Base-by-base conservation (phyloP, 2,329 filamentous ascomycete species). In the Monosporascus sp. region DNA sequence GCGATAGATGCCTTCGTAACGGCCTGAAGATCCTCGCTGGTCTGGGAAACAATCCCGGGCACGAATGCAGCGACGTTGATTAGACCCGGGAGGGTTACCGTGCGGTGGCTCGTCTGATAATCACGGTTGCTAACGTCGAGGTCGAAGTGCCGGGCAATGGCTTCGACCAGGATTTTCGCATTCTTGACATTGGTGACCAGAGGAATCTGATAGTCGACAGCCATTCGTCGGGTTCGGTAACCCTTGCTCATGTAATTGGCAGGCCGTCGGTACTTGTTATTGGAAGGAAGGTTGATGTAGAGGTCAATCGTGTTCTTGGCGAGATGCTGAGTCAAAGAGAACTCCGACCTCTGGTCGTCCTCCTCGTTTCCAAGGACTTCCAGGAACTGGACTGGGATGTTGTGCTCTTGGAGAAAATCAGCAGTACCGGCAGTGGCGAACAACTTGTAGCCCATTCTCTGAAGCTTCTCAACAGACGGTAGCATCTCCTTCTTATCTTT, bases 101-200 rank as follows among this genome's bases (percentile, higher is more conserved):
- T 89, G 60, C 85, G 82, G 70, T 92, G 88, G 73, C 94, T 97
- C 47, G 91, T 93, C 76, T 96, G 91, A 74, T 87, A 96, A 73
- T 99, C 94, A 53, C 92, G 85, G 60, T 85, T 87, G 67, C 85
- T 84, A 53, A 99, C 85, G 38, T 89, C 85, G 51, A 99, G 80
- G 61, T 92, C 86, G 68, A 91, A 96, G 70, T 95, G 88, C 55
- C 93, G 86, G 53, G 91, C 86, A 60, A 99, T 89, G 22, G 93
- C 94, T 75, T 99, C 94, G 51, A 99, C 87, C 50, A 99, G 76
- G 55, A 99, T 90, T 80, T 97, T 99, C 55, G 94, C 94, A 68
- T 97, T 97, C 82, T 99, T 99, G 72, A 99, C 94, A 65, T 99
- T 99, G 52, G 94, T 99, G 18, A 99, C 93, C 56, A 99, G 78